These are phyloP conservation scores for Botryotinia calthae DNA, from an alignment of 2,329 filamentous ascomycete genomes.

Conservation along the genomic window DNA sequence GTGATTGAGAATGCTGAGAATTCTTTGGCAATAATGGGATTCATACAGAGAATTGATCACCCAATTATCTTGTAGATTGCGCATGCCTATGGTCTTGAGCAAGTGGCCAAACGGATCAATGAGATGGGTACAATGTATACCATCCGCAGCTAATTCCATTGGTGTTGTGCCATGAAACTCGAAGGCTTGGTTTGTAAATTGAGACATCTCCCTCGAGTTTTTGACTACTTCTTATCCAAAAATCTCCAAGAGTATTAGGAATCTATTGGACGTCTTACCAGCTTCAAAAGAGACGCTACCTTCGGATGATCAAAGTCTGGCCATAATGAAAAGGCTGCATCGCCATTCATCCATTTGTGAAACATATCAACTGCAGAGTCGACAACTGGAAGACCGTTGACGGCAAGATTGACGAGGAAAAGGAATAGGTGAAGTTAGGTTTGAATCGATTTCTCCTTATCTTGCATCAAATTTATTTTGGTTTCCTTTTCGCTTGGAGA, in stretches of 20 bases:
- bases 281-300: slow-evolving; percentile 46
- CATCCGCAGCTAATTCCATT: slow-evolving; percentile 42
- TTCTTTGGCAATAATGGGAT: slow-evolving; percentile 38
- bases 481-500: slow-evolving; percentile 19
- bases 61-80: slow-evolving; percentile 25
- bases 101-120: slow-evolving; percentile 46
- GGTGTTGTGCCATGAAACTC: slow-evolving; percentile 48
- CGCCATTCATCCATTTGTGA: slow-evolving; percentile 41
- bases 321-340: slow-evolving; percentile 43
- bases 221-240: slow-evolving; percentile 47
- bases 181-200: slow-evolving; percentile 48
- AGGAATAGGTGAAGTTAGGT: slow-evolving; percentile 54
- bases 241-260: slow-evolving; percentile 53
- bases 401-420: slow-evolving; percentile 48
- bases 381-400: slow-evolving; percentile 40
- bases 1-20: slow-evolving; percentile 37
- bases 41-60: slow-evolving; percentile 42
- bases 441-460: slow-evolving; percentile 53
- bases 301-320: slow-evolving; percentile 51
- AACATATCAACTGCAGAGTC: slow-evolving; percentile 44
- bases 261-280: slow-evolving; percentile 47
- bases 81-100: slow-evolving; percentile 45
- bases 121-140: slow-evolving; percentile 45
- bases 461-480: slow-evolving; percentile 46
- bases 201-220: slow-evolving; percentile 38